These are phyloP conservation scores for Penicillium egyptiacum DNA, from an alignment of 495 filamentous ascomycete species.

Conservation along the genomic window DNA sequence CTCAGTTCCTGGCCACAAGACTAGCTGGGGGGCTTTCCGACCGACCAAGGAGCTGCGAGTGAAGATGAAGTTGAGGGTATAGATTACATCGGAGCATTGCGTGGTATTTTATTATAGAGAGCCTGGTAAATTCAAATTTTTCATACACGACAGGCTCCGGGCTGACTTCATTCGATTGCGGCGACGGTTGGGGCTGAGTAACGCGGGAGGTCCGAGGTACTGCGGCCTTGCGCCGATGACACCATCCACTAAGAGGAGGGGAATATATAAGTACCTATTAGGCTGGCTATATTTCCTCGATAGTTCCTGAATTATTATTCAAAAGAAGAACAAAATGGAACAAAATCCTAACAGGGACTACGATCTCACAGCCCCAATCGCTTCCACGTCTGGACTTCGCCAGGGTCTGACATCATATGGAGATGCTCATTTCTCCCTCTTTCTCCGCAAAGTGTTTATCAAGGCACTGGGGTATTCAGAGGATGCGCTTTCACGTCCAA, in stretches of 20 bases:
- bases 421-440: slow-evolving; percentile 67
- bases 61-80: slow-evolving; percentile 34
- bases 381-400: slow-evolving; percentile 52
- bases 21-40: slow-evolving; percentile 38
- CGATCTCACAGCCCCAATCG: slow-evolving; percentile 50
- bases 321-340: not conserved
- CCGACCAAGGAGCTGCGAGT: slow-evolving; percentile 41
- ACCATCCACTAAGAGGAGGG: slow-evolving; percentile 25
- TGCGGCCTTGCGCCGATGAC: slow-evolving; percentile 29
- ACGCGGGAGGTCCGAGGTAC: no score
- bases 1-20: slow-evolving; percentile 33
- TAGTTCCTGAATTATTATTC: not conserved
- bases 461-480: slow-evolving; percentile 68
- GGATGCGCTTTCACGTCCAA: slow-evolving; percentile 62
- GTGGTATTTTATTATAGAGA: not conserved
- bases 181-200: no score
- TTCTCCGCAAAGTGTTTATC: slow-evolving; percentile 69
- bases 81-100: slow-evolving; percentile 7
- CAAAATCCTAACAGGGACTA: slow-evolving; percentile 46
- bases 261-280: slow-evolving; percentile 20
- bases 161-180: no score
- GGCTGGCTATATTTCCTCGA: not conserved
- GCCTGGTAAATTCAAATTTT: not conserved
- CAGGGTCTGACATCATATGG: slow-evolving; percentile 66
- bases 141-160: not conserved